phyloP scores from a whole-genome alignment of 2,329 filamentous ascomycete species.

The Fusarium aywerte region DNA sequence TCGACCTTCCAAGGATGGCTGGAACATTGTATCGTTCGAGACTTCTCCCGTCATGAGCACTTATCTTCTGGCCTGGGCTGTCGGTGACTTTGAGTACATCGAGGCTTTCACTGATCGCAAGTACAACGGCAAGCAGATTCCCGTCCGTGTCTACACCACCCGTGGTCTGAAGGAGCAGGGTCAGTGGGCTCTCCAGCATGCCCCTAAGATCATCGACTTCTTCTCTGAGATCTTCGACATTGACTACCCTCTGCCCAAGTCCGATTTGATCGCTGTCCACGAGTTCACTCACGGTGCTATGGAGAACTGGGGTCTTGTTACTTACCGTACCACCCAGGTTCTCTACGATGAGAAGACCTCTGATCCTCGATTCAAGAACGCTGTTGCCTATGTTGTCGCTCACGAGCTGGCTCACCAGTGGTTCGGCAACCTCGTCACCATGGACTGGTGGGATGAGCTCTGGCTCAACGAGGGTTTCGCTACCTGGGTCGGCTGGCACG shows the following conservation, averaged over 20 bases:
- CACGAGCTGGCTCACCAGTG: slow-evolving; percentile 97
- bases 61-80: slow-evolving; percentile 90
- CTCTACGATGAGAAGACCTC: slow-evolving; percentile 95
- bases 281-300: slow-evolving; percentile 90
- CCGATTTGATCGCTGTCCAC: slow-evolving; percentile 89
- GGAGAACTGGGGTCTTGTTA: slow-evolving; percentile 98
- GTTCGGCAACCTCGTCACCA: slow-evolving; percentile 95
- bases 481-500: slow-evolving; percentile 97
- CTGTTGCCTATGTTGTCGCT: slow-evolving; percentile 96
- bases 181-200: slow-evolving; percentile 87
- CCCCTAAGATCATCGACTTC: slow-evolving; percentile 93
- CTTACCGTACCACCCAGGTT: slow-evolving; percentile 93
- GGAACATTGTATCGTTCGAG: slow-evolving; percentile 81
- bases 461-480: slow-evolving; percentile 98
- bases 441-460: slow-evolving; percentile 96
- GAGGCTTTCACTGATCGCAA: slow-evolving; percentile 89
- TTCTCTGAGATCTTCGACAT: slow-evolving; percentile 96
- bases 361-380: slow-evolving; percentile 89
- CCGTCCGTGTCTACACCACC: slow-evolving; percentile 95
- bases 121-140: slow-evolving; percentile 91
- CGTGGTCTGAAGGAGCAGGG: slow-evolving; percentile 94
- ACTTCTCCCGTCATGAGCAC: slow-evolving; percentile 91
- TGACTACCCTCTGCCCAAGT: slow-evolving; percentile 92
- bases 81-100: slow-evolving; percentile 97
- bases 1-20: slow-evolving; percentile 68